Base-by-base conservation (phyloP, 768 basidiomycete species). In the Clathrus columnatus region DNA sequence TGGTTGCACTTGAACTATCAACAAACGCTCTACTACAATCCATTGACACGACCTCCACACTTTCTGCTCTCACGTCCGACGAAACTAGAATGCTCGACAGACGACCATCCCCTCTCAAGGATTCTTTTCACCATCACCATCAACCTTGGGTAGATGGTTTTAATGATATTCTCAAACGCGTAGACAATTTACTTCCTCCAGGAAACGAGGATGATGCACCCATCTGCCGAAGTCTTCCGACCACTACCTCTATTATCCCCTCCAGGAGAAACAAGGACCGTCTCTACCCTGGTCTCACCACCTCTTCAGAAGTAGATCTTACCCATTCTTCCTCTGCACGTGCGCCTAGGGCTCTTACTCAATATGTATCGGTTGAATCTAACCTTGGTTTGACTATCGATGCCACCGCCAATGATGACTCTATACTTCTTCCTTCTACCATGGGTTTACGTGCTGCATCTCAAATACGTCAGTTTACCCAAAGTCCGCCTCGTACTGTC, bases 1-100 rank as follows among this genome's bases (percentile, higher is more conserved):
- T 91, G 14, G 82, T 89, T 68, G 89, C 89, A 0, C 74, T 92
- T 7, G 90, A 91, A 65, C 83, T 90, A 75, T 91, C 89, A 4
- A 91, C 91, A 56, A 77, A 82, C 2, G 72, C 91, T 10, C 72
- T 92, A 46, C 83, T 87, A 64, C 82, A 81, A 11, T 85, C 85
- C 20, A 83, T 90, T 61, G 78, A 83, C 41, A 83, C 88, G 0
- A 83, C 85, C 59, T 74, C 82, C 11, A 79, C 72, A 29, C 70
- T 77, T 32, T 74, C 73, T 29, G 69, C 74, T 2, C 69, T 83
- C 41, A 67, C 27, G 72, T 76, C 21, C 62, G 74, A 16, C 80
- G 79, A 54, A 41, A 48, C 48, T 20, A 50, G 27, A 20, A 50
- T 59, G 47, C 58, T 59, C n/a, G 49, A 59, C 43, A 21, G 42